Base-by-base conservation (phyloP, 2,329 filamentous ascomycete species). In the Phialophora tarda region DNA sequence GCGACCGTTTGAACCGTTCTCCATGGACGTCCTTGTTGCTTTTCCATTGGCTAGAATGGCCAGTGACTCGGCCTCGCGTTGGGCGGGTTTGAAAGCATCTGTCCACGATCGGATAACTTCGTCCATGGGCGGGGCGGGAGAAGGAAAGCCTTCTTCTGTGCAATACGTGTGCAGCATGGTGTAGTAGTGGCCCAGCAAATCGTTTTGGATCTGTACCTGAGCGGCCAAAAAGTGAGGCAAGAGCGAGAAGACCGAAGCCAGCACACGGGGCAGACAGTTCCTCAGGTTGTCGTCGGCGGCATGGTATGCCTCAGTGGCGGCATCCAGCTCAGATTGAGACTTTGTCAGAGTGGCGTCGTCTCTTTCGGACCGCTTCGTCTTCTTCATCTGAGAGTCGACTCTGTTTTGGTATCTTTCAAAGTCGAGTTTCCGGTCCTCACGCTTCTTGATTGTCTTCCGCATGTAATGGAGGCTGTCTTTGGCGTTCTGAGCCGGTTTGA, bases 391-490 rank as follows among this genome's bases (percentile, higher is more conserved):
- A 72, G 86, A 87, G 74, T 91, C 89, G 41, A 89, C 88, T 68
- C 88, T 88, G 72, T 88, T 86, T 76, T 91, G 88, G 71, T 89
- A 89, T 72, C 90, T 87, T 78, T 96, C 92, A 74, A 88, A 95
- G 76, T 96, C 92, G 66, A 93, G 77, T 84, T 92, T 89, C 78
- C 88, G 91, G 73, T 93, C 91, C 75, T 95, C 91, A 55, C 92
- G 83, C 77, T 92, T 93, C 80, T 94, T 95, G 74, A 96, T 91
- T 0, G 88, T 89, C 79, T 93, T 95, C 74, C 90, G 89, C 75
- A 95, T 83, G 1, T 90, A 88, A 70, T 88, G 86, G 66, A 94
- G 83, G 62, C 81, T 86, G 60, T 89, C 86, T 73, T 87, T 89
- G 7, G 90, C 90, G 60, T 89, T 85, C 64, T 85, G 86, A 3